Evolutionary conservation across 2,329 filamentous ascomycete species (phyloP).

Genomic region (Corynespora cassiicola): DNA sequence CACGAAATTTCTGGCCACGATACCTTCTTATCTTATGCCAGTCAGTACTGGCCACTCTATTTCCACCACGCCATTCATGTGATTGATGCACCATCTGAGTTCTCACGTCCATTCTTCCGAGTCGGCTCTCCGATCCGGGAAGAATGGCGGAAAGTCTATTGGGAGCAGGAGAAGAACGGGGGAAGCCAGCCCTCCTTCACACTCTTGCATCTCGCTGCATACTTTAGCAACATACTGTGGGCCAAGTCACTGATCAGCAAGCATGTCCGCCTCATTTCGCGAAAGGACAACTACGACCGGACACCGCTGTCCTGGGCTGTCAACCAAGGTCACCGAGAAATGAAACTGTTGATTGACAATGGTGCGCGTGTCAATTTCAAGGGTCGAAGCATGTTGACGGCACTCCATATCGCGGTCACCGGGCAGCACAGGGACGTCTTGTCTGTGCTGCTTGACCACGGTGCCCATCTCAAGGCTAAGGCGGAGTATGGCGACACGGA

Average conservation of each 20-base stretch:
- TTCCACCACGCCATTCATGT: constrained; percentile 2
- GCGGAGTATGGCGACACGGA: constrained; percentile 1
- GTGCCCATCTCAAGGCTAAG: not conserved
- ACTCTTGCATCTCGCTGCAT: constrained; percentile 1
- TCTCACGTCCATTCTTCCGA: constrained; percentile 6
- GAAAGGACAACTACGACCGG: constrained; percentile 3
- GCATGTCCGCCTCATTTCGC: constrained; percentile 1
- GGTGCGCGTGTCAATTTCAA: constrained; percentile 2
- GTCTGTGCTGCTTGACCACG: not conserved
- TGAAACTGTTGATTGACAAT: constrained; percentile 1
- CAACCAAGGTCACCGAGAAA: not conserved
- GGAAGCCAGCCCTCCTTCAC: constrained; percentile 1
- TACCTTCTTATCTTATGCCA: no score
- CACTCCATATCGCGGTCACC: constrained; percentile 2
- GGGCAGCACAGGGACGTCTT: constrained; percentile 1
- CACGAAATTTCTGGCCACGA: no score
- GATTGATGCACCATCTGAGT: constrained; percentile 2
- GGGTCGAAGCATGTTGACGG: constrained; percentile 1
- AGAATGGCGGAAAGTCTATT: constrained; percentile 1
- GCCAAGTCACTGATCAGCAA: not conserved
- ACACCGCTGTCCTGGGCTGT: constrained; percentile 1
- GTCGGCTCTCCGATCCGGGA: constrained; percentile 1
- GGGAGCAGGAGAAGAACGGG: constrained; percentile 1
- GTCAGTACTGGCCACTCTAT: not conserved
- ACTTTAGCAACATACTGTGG: constrained; percentile 1